Evolutionary conservation across 2,329 filamentous ascomycete species (phyloP).

Genomic region (Talaromyces sp.): DNA sequence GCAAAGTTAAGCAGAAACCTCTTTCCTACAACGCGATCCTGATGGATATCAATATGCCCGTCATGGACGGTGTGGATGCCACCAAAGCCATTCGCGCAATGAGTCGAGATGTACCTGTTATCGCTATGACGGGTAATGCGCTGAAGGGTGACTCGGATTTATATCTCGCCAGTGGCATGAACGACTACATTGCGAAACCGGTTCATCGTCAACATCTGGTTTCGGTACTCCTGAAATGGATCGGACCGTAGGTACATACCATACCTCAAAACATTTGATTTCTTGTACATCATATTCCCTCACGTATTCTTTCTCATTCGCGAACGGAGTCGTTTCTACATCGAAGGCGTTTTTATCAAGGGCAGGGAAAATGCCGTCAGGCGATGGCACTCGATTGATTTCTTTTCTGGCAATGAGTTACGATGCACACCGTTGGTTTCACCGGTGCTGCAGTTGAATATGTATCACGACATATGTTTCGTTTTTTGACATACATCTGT

Average conservation of each 20-base stretch:
- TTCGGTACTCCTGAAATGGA: conserved; percentile 41
- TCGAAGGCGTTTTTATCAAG: not conserved
- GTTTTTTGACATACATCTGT: not conserved
- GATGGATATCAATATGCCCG: conserved; percentile 50
- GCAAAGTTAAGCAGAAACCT: conserved; percentile 40
- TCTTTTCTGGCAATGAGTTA: not conserved
- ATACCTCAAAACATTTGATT: not conserved
- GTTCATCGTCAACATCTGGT: conserved; percentile 50
- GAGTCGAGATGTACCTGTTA: conserved; percentile 45
- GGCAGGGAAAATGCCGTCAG: not conserved
- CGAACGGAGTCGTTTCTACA: not conserved
- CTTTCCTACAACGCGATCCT: conserved; percentile 44
- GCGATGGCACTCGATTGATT: not conserved
- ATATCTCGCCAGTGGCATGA: conserved; percentile 55
- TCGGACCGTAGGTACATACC: conserved; percentile 24
- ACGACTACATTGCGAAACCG: conserved; percentile 55
- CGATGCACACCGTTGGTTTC: not conserved
- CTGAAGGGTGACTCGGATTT: conserved; percentile 54
- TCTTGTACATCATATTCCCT: not conserved
- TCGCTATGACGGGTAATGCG: conserved; percentile 57
- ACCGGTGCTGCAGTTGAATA: not conserved
- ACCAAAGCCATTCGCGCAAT: conserved; percentile 42
- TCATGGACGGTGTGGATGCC: conserved; percentile 46
- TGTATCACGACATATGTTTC: not conserved
- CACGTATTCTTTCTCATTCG: not conserved